Evolutionary conservation across 441 rosid genomes (phyloP).

Genomic region (Corymbia citriodora): DNA sequence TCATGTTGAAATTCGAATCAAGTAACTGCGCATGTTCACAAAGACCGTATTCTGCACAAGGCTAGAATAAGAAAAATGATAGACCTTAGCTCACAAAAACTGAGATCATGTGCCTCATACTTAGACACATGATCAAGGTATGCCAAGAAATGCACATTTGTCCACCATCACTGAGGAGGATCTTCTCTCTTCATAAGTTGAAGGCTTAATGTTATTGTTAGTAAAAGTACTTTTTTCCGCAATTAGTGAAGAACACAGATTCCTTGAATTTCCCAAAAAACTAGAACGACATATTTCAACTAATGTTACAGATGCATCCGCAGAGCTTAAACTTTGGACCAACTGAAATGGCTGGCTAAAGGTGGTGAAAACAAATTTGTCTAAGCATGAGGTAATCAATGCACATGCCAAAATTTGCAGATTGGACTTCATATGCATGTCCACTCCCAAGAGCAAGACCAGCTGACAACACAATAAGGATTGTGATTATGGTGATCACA

Average conservation of each 20-base stretch:
- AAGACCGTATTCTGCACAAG: not conserved
- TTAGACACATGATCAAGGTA: not conserved
- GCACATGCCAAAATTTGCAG: not conserved
- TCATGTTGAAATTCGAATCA: not conserved
- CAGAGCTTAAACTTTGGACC: not conserved
- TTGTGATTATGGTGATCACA: not conserved
- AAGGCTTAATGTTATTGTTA: not conserved
- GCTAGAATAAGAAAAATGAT: not conserved
- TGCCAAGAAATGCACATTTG: not conserved
- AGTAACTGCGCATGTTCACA: not conserved
- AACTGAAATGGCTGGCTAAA: not conserved
- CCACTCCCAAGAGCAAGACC: not conserved
- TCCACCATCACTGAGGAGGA: not conserved
- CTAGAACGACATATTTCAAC: not conserved
- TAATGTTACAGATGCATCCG: not conserved
- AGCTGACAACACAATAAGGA: not conserved
- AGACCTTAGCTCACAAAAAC: not conserved
- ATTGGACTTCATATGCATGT: not conserved
- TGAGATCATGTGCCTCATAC: not conserved
- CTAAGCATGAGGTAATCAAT: not conserved
- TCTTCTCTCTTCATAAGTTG: not conserved
- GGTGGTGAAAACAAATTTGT: not conserved
- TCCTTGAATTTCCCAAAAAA: not conserved
- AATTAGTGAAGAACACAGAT: not conserved
- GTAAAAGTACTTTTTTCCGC: not conserved